phyloP scores from a whole-genome alignment of 1,284 basidiomycete genomes.

The Tylopilus sp. region DNA sequence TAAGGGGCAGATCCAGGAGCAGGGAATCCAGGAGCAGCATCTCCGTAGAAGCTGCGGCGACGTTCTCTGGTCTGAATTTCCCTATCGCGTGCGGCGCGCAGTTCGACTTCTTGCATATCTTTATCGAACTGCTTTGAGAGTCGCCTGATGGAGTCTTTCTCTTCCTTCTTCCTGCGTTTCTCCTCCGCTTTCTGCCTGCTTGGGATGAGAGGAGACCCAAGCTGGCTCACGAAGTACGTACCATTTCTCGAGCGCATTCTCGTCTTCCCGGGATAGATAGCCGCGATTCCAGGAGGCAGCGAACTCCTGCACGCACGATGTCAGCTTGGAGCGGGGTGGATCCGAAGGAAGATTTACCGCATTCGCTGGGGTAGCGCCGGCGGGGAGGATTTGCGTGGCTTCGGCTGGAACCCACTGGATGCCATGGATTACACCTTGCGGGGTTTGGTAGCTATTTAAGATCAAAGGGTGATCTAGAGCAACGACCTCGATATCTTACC shows the following conservation, averaged over 20 bases:
- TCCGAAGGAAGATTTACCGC: constrained; percentile 37
- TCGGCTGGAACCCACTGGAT: constrained; percentile 76
- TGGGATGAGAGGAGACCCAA: constrained; percentile 7
- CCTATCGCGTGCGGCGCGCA: constrained; percentile 50
- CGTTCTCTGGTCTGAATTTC: constrained; percentile 42
- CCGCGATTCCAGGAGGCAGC: constrained; percentile 52
- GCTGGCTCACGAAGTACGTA: constrained; percentile 28
- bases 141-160: constrained; percentile 50
- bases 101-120: constrained; percentile 48
- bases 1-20: constrained; percentile 21
- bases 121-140: constrained; percentile 45
- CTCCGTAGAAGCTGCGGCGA: constrained; percentile 35
- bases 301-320: constrained; percentile 46
- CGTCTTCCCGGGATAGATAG: constrained; percentile 39
- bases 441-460: constrained; percentile 59
- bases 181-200: constrained; percentile 58
- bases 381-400: constrained; percentile 54
- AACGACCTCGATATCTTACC: constrained; percentile 39
- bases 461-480: constrained; percentile 17
- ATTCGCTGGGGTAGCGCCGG: constrained; percentile 56
- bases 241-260: constrained; percentile 48
- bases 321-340: constrained; percentile 2
- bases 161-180: constrained; percentile 51
- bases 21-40: constrained; percentile 26
- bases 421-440: constrained; percentile 60